phyloP scores from a whole-genome alignment of 257 asterid genomes.

The Thymus quinquecostatus region DNA sequence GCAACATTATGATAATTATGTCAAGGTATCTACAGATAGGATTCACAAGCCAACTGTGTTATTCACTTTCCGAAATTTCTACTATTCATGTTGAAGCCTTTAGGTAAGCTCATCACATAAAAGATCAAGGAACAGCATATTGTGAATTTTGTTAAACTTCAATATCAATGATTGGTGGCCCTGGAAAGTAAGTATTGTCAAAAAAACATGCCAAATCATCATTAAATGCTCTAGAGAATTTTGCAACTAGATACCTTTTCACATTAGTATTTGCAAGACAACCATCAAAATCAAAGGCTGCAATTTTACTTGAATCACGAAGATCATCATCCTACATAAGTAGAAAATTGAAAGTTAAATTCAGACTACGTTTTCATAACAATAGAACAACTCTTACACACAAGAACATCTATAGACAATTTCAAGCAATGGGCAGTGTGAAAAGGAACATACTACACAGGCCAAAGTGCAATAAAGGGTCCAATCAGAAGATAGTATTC shows the following conservation, averaged over 20 bases:
- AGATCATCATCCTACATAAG: conserved; percentile 72
- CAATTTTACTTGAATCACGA: conserved; percentile 78
- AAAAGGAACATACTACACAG: not conserved
- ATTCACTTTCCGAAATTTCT: conserved; percentile 1
- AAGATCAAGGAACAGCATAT: conserved; percentile 11
- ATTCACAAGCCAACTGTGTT: conserved; percentile 13
- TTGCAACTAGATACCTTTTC: conserved; percentile 57
- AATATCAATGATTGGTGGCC: conserved; percentile 12
- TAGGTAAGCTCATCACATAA: not conserved
- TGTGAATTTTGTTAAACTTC: not conserved
- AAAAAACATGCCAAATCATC: conserved; percentile 15
- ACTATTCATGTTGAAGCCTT: not conserved
- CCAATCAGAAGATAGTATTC: conserved; percentile 14
- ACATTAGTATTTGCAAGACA: conserved; percentile 89
- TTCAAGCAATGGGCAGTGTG: not conserved
- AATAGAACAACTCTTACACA: not conserved
- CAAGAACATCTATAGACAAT: not conserved
- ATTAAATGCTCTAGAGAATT: conserved; percentile 13
- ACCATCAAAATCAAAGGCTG: conserved; percentile 99
- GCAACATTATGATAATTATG: conserved; percentile 12
- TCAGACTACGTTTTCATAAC: not conserved
- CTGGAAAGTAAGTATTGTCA: conserved; percentile 16
- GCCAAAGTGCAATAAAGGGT: not conserved
- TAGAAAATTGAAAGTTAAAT: conserved; percentile 2
- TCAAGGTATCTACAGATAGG: conserved; percentile 3